phyloP scores from a whole-genome alignment of 345 rosid genomes.

The Pistacia integerrima region DNA sequence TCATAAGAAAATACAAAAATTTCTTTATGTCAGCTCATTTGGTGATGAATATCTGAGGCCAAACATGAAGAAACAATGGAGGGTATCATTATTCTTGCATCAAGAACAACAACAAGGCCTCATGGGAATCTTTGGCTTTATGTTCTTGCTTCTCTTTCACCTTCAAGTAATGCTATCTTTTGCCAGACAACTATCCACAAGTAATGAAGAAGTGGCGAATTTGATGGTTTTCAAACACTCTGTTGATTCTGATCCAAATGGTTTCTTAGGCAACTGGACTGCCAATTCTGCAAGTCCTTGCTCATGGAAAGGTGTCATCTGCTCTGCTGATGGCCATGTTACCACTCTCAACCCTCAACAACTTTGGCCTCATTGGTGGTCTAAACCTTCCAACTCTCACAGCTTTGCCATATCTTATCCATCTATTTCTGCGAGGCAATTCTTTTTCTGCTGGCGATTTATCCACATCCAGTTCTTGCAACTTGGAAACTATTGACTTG shows the following conservation, averaged over 20 bases:
- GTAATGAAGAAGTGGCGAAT: slow-evolving; percentile 40
- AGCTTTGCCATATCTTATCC: slow-evolving; percentile 51
- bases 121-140: slow-evolving; percentile 23
- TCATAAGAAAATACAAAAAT: not conserved
- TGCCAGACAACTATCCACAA: slow-evolving; percentile 31
- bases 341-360: slow-evolving; percentile 51
- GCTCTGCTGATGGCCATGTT: slow-evolving; percentile 54
- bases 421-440: slow-evolving; percentile 55
- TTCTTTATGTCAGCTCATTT: slow-evolving; percentile 15
- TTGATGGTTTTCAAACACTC: slow-evolving; percentile 73
- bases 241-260: slow-evolving; percentile 60
- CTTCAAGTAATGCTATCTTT: slow-evolving; percentile 24
- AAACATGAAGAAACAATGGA: slow-evolving; percentile 41
- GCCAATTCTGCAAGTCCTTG: slow-evolving; percentile 45
- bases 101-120: slow-evolving; percentile 4
- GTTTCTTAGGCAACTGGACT: slow-evolving; percentile 56
- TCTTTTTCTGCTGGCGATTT: slow-evolving; percentile 53
- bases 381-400: slow-evolving; percentile 57
- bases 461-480: slow-evolving; percentile 43
- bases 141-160: slow-evolving; percentile 30
- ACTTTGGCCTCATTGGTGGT: slow-evolving; percentile 52
- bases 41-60: slow-evolving; percentile 14
- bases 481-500: slow-evolving; percentile 60
- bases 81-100: slow-evolving; percentile 4
- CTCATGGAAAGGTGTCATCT: slow-evolving; percentile 73